A percentile compares a stretch with the other conserved stretches of the same genome.
These are phyloP conservation scores for Xylariaceae sp. DNA, from an alignment of 2,329 filamentous ascomycete genomes.

Conservation along the genomic window DNA sequence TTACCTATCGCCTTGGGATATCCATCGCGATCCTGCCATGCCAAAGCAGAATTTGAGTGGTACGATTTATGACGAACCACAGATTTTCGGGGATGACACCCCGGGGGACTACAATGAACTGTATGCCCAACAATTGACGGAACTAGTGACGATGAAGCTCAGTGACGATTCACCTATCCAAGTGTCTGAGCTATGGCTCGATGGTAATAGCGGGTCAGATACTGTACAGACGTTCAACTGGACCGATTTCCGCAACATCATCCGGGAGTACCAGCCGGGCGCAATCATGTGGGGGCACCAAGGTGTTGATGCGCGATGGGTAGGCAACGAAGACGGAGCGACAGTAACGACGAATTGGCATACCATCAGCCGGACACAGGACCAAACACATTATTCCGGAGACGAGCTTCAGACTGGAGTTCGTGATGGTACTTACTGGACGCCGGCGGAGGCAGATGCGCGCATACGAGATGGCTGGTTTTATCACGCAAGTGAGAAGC, in stretches of 20 bases:
- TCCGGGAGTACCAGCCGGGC: constrained; percentile 31
- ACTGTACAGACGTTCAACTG: constrained; percentile 38
- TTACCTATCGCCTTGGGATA: constrained; percentile 42
- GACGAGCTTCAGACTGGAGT: constrained; percentile 29
- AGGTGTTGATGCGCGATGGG: constrained; percentile 37
- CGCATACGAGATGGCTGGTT: constrained; percentile 35
- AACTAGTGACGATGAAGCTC: constrained; percentile 30
- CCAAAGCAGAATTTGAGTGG: constrained; percentile 35
- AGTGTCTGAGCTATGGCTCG: constrained; percentile 38
- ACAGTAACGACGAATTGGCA: constrained; percentile 35
- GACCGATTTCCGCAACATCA: constrained; percentile 35
- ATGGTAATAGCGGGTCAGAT: constrained; percentile 36
- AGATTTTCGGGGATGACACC: constrained; percentile 38
- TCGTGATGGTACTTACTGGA: constrained; percentile 34
- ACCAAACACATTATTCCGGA: constrained; percentile 30
- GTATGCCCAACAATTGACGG: constrained; percentile 34
- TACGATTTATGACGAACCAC: constrained; percentile 40
- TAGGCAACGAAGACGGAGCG: constrained; percentile 37
- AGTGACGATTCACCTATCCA: constrained; percentile 23
- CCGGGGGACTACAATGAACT: constrained; percentile 39
- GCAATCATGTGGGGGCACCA: constrained; percentile 39
- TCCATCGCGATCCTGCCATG: constrained; percentile 41
- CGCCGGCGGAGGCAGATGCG: constrained; percentile 35
- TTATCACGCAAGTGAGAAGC: constrained; percentile 30
- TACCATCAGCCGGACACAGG: constrained; percentile 35